Percentiles rank a stretch among this genome's conserved stretches.
These are phyloP conservation scores for Cardamine occulta DNA, from an alignment of 345 rosid genomes.

Conservation along the genomic window DNA sequence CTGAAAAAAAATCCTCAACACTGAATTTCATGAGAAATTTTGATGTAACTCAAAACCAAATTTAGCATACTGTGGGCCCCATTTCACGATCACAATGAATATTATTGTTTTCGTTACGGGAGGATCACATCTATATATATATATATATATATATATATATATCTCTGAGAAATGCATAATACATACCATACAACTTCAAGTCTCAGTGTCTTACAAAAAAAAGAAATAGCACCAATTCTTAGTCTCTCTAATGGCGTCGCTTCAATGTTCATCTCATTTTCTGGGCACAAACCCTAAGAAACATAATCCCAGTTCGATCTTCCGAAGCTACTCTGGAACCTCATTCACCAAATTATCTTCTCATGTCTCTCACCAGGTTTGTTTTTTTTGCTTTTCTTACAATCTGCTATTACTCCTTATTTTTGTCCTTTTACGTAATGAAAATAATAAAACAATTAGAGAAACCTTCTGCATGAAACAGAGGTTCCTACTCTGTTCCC, in stretches of 20 bases:
- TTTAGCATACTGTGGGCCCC: not conserved
- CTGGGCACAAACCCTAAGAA: constrained; percentile 24
- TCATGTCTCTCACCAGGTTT: constrained; percentile 41
- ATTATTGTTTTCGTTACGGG: too few species aligned
- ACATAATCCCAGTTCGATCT: constrained; percentile 5
- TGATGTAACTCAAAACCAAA: not conserved
- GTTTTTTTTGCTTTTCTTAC: not conserved
- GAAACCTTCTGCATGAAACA: constrained; percentile 23
- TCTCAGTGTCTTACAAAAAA: not conserved
- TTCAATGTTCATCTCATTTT: constrained; percentile 26
- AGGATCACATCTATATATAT: not conserved
- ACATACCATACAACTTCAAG: not conserved
- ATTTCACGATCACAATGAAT: not conserved
- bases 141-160: not conserved
- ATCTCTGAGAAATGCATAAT: not conserved
- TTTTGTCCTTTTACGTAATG: not conserved
- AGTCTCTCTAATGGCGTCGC: constrained; percentile 28
- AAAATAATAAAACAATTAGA: not conserved
- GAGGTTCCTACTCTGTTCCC: constrained; percentile 47
- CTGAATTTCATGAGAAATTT: not conserved
- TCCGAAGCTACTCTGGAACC: constrained; percentile 10
- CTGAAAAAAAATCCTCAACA: not conserved
- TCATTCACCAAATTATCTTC: constrained; percentile 27
- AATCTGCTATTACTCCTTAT: not conserved
- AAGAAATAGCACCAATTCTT: not conserved